These are phyloP conservation scores for Exserohilum rostratum DNA, from an alignment of 2,329 filamentous ascomycete genomes.

Conservation along the genomic window DNA sequence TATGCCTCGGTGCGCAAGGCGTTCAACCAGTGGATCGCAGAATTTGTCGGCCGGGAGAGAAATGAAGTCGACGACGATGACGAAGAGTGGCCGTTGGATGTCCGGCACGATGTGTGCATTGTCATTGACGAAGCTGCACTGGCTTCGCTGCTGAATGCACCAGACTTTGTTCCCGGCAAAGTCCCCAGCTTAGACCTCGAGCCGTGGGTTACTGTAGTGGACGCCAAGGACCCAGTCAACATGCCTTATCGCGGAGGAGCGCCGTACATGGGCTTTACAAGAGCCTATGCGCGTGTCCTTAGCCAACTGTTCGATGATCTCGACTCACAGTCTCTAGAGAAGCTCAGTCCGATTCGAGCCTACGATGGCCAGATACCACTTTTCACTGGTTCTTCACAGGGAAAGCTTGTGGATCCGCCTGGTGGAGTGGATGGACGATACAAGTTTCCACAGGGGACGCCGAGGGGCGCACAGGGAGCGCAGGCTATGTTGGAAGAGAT, in stretches of 20 bases:
- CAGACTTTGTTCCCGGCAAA: not conserved
- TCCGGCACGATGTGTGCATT: not conserved
- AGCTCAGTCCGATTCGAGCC: not conserved
- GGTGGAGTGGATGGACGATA: not conserved
- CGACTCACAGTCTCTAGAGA: not conserved
- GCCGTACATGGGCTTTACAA: conserved; percentile 1
- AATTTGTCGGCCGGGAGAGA: not conserved
- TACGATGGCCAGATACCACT: conserved; percentile 1
- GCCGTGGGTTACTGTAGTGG: not conserved
- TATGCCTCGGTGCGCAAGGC: not conserved
- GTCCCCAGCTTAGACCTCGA: not conserved
- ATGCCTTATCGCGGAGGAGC: not conserved
- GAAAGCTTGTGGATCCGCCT: not conserved
- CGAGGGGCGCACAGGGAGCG: not conserved
- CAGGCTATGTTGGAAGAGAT: not conserved
- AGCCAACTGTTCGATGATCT: not conserved
- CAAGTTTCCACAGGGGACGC: not conserved
- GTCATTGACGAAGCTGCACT: not conserved
- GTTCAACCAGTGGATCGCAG: not conserved
- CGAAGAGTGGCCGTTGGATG: not conserved
- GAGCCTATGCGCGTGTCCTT: not conserved
- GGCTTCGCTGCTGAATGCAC: not conserved
- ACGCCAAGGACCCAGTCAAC: not conserved
- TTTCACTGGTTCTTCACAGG: not conserved
- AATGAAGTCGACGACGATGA: not conserved